Percentiles rank a stretch among this genome's conserved stretches.
phyloP scores from a whole-genome alignment of 352 stramenopile genomes.

The Phytopythium delawarense region DNA sequence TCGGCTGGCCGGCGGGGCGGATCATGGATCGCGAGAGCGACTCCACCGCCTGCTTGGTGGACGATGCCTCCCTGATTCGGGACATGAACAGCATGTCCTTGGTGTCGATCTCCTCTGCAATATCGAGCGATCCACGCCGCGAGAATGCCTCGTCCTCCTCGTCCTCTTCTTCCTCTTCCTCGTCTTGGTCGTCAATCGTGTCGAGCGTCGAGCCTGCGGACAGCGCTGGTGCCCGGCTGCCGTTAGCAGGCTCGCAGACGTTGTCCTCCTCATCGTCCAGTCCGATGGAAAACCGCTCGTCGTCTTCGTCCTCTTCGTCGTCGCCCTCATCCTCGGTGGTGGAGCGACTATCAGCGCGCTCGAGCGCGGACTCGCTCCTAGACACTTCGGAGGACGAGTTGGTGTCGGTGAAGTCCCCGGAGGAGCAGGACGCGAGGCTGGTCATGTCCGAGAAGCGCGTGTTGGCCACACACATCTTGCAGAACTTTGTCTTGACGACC shows the following conservation, averaged over 20 bases:
- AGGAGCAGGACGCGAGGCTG: background rate
- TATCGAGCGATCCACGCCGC: background rate
- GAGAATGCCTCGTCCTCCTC: background rate
- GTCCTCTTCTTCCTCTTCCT: background rate
- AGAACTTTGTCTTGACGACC: conserved; percentile 57
- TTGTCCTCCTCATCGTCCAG: background rate
- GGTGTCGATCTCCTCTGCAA: conserved; percentile 8
- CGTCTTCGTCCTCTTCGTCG: background rate
- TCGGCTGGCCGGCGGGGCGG: background rate
- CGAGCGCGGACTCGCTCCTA: background rate
- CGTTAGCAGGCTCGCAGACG: background rate
- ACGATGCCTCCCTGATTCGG: background rate
- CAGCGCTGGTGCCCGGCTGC: background rate
- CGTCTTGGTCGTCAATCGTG: conserved; percentile 4
- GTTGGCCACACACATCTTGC: conserved; percentile 42
- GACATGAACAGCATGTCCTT: conserved; percentile 9
- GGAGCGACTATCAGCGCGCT: background rate
- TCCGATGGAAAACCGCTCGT: conserved; percentile 8
- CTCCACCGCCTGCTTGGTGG: background rate
- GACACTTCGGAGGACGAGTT: background rate
- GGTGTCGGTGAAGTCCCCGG: background rate
- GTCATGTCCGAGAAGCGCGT: conserved; percentile 22
- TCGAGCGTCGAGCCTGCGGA: conserved; percentile 6
- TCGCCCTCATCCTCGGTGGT: background rate
- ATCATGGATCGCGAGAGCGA: conserved; percentile 2